A percentile compares a stretch with the other conserved stretches of the same genome.
phyloP scores from a whole-genome alignment of 1,139 yeast genomes.

The Kodamaea ohmeri region DNA sequence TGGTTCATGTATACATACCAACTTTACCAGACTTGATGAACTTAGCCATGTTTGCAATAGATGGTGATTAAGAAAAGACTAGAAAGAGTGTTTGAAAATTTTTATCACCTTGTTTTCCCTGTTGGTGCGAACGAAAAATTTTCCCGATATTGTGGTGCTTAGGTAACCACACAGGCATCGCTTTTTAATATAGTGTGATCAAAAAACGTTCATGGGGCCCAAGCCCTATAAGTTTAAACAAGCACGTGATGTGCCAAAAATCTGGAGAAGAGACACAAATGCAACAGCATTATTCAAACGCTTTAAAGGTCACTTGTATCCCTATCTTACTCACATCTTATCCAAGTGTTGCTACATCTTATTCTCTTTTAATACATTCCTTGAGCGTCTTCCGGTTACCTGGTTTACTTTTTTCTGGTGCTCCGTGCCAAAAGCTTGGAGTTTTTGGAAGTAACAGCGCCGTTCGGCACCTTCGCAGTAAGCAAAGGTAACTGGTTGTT shows the following conservation, averaged over 20 bases:
- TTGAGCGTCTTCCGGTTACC: not conserved
- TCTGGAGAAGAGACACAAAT: not conserved
- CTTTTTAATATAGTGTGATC: not conserved
- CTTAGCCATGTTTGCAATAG: constrained; percentile 71
- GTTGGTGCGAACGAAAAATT: constrained; percentile 10
- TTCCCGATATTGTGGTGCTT: constrained; percentile 4
- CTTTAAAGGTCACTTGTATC: not conserved
- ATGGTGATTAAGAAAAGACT: constrained; percentile 16
- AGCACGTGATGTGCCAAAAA: constrained; percentile 1
- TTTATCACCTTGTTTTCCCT: constrained; percentile 13
- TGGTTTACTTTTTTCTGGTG: constrained; percentile 31
- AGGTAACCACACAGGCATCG: constrained; percentile 2
- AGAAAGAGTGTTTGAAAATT: constrained; percentile 15
- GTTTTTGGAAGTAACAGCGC: constrained; percentile 35
- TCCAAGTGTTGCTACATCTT: no score
- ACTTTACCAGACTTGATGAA: constrained; percentile 99
- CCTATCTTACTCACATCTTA: not conserved
- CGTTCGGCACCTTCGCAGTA: constrained; percentile 8
- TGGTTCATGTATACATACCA: constrained; percentile 61
- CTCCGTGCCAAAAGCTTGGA: constrained; percentile 46
- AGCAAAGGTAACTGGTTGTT: constrained; percentile 14
- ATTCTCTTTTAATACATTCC: no score
- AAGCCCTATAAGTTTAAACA: constrained; percentile 6
- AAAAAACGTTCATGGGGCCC: constrained; percentile 5
- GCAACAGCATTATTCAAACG: not conserved